phyloP scores from a whole-genome alignment of 2,329 filamentous ascomycete genomes.

The Penicillium digitatum region DNA sequence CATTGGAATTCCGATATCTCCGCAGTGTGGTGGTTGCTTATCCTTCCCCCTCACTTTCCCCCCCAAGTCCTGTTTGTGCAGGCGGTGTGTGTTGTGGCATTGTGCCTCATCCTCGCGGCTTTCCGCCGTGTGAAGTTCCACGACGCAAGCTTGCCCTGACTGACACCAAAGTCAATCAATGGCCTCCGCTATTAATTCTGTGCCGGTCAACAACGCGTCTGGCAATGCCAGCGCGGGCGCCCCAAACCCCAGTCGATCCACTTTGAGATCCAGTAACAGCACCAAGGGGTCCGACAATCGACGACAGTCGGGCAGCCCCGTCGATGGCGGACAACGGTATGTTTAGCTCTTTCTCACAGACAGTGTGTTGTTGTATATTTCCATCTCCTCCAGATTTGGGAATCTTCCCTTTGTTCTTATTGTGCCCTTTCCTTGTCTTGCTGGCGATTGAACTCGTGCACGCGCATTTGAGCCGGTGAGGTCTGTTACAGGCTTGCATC shows the following conservation, averaged over 20 bases:
- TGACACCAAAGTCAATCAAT: conserved; percentile 34
- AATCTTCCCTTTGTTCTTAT: conserved; percentile 2
- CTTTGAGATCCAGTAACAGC: conserved; percentile 49
- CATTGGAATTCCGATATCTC: conserved; percentile 9
- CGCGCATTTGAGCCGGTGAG: conserved; percentile 14
- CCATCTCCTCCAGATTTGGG: not conserved
- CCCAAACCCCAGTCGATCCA: conserved; percentile 40
- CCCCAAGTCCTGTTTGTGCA: conserved; percentile 28
- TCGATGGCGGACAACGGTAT: conserved; percentile 54
- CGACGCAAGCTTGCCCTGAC: conserved; percentile 33
- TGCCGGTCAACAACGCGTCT: conserved; percentile 36
- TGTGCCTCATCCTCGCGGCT: conserved; percentile 31
- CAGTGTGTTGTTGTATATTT: not conserved
- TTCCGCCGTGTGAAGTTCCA: conserved; percentile 36
- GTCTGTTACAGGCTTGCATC: conserved; percentile 8
- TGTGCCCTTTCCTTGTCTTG: not conserved
- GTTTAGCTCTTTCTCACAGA: conserved; percentile 24
- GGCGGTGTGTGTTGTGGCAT: conserved; percentile 41
- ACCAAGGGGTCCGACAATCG: conserved; percentile 53
- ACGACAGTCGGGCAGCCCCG: conserved; percentile 55
- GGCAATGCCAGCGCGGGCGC: conserved; percentile 39
- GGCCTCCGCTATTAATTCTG: conserved; percentile 41
- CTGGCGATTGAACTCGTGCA: conserved; percentile 9
- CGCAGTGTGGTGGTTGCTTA: conserved; percentile 5
- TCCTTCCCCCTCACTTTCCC: conserved; percentile 14